Evolutionary conservation across 2,329 filamentous ascomycete genomes (phyloP), one percentile per base, ranked within the genome.

Genomic region (Magnaporthiopsis poae): DNA sequence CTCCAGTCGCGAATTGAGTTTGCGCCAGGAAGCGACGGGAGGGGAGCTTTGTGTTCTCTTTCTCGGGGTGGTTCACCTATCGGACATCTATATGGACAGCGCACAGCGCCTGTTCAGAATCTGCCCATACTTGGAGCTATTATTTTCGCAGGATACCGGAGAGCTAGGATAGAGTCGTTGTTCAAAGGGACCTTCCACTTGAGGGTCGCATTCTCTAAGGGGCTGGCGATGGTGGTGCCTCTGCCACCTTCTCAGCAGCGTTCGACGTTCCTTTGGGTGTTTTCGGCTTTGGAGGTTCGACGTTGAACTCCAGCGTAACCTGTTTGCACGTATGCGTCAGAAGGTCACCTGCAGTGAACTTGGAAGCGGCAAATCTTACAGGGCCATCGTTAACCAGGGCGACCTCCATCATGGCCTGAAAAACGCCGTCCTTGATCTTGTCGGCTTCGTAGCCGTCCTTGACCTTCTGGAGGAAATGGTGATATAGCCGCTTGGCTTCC

Each of bases 321-420:
- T 80, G 56, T 56, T 56, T 56, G 46, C 46, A 25, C 46, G n/a
- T n/a, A 25, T 56, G 21, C 3, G 46, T 56, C 9, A 56, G 46
- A 56, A 3, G 46, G 3, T 18, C n/a, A 52, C 63, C 5, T 18
- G 21, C 27, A 4, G n/a, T 31, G 46, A 27, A 60, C 12, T 29
- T 21, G 66, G 66, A 25, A 56, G 60, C 35, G 31, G 39, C n/a
- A 39, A 33, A 64, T 72, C 80, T 72, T 75, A 89, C 87, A 66
- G 88, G 88, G 0, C 88, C 87, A 71, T 98, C 94, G 71, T 98
- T 98, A 64, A 97, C 88, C 36, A 97, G 79, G 63, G 90, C 90
- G 67, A 99, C 94, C 74, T 98, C 90, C 95, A 99, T 99, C 93
- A 96, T 97, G 64, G 95, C 95, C 74, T 96, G 94, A 76, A 99